Evolutionary conservation across 345 rosid genomes (phyloP).

Genomic region (Theobroma cacao): DNA sequence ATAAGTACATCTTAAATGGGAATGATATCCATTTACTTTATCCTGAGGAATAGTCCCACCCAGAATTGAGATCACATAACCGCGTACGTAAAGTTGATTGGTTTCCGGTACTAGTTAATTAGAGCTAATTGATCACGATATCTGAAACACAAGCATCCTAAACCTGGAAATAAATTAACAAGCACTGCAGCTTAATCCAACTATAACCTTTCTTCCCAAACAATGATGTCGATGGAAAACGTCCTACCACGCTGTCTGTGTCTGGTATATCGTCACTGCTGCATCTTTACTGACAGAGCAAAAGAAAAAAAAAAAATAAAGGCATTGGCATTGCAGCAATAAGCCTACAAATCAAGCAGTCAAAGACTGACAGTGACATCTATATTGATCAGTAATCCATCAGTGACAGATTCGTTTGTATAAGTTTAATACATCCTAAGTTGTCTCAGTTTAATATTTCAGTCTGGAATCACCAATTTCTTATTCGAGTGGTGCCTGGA

Average conservation of each 20-base stretch:
- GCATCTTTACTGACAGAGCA: too few species aligned
- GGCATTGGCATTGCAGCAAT: not conserved
- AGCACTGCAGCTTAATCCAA: not conserved
- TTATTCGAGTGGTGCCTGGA: constrained; percentile 22
- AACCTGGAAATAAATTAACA: not conserved
- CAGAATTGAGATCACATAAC: not conserved
- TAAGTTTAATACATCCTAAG: not conserved
- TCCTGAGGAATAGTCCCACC: not conserved
- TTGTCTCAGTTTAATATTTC: not conserved
- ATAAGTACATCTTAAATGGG: not conserved
- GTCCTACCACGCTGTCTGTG: too few species aligned
- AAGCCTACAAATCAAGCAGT: not conserved
- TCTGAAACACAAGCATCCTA: not conserved
- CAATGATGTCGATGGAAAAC: not conserved
- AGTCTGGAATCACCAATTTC: not conserved
- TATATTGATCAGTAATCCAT: not conserved
- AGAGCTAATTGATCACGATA: too few species aligned
- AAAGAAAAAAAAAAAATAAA: too few species aligned
- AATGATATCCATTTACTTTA: constrained; percentile 7
- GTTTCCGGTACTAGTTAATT: not conserved
- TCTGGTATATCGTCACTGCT: not conserved
- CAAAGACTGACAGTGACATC: not conserved
- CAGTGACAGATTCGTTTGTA: not conserved
- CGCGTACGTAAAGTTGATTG: not conserved
- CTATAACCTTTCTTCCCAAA: not conserved